Base-by-base conservation (phyloP, 2,329 filamentous ascomycete genomes). In the Arthrobotrys entomopaga region DNA sequence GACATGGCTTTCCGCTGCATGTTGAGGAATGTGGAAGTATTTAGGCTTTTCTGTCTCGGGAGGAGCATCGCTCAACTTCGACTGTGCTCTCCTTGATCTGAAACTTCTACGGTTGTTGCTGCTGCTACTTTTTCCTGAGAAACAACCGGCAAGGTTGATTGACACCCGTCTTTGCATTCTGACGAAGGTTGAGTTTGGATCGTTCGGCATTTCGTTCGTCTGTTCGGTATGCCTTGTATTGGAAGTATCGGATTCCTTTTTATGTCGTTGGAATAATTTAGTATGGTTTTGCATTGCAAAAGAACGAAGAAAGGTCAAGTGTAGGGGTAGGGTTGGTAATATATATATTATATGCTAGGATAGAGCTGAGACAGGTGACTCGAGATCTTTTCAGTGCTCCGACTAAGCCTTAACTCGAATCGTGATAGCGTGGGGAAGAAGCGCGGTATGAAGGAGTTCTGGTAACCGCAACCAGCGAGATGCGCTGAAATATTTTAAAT, bases 201-300 rank as follows among this genome's bases (percentile, higher is more conserved):
- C 61, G 40, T 73, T 60, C 2, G 56, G 50, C 42, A 73, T 61
- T 13, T 48, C 46, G 10, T 73, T 56, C 61, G 61, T 73, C 63
- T 65, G 60, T n/a, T 46, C 54, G 15, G 48, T 38, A 40, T 20
- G 34, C 2, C 54, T 26, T 13, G 53, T 56, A 19, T 53, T 54
- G n/a, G 57, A 61, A 34, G 26, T 42, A 8, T 65, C 60, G 15
- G 54, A 60, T 26, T 48, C 61, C 69, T 73, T 73, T 54, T 64
- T 65, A 20, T 13, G 67, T 40, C 60, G 69, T 66, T 56, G 69
- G 38, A 73, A 73, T 26, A 73, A 10, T 57, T 73, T 73, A 66
- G 69, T 66, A 73, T 40, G 22, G 49, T 50, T 46, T 38, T 22
- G 49, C 69, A 73, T 73, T 52, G 48, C 42, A 42, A 48, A 50